phyloP scores from a whole-genome alignment of 1,139 yeast genomes.

The Pichia sp. region DNA sequence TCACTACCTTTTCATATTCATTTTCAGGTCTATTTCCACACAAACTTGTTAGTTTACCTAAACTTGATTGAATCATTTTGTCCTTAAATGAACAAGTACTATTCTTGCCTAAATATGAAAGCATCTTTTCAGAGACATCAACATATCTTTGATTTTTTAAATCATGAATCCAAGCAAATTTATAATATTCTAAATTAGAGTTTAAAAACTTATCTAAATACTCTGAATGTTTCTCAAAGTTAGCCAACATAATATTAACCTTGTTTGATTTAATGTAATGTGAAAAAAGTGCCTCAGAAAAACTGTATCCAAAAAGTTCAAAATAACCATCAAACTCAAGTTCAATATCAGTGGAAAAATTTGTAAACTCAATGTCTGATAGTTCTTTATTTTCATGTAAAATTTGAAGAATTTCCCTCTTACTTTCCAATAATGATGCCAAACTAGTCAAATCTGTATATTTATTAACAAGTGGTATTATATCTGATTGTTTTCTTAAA shows the following conservation, averaged over 20 bases:
- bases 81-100: not conserved
- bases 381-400: conserved; percentile 2
- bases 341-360: conserved; percentile 27
- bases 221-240: conserved; percentile 49
- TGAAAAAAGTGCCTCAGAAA: conserved; percentile 62
- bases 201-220: conserved; percentile 49
- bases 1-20: no score
- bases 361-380: conserved; percentile 11
- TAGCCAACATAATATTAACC: conserved; percentile 48
- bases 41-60: conserved; percentile 9
- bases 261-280: conserved; percentile 52
- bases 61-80: conserved; percentile 7
- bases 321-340: conserved; percentile 48
- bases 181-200: conserved; percentile 40
- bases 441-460: conserved; percentile 62
- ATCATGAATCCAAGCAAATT: conserved; percentile 71
- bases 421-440: conserved; percentile 51
- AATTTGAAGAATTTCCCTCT: conserved; percentile 32
- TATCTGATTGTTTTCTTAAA: conserved; percentile 20
- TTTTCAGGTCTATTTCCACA: no score
- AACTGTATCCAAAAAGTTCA: conserved; percentile 56
- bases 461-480: conserved; percentile 55
- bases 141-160: conserved; percentile 26
- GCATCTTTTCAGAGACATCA: not conserved
- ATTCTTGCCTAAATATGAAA: not conserved